Base-by-base conservation (phyloP, 169 alveolate species). In the Cryptosporidium andersoni region DNA sequence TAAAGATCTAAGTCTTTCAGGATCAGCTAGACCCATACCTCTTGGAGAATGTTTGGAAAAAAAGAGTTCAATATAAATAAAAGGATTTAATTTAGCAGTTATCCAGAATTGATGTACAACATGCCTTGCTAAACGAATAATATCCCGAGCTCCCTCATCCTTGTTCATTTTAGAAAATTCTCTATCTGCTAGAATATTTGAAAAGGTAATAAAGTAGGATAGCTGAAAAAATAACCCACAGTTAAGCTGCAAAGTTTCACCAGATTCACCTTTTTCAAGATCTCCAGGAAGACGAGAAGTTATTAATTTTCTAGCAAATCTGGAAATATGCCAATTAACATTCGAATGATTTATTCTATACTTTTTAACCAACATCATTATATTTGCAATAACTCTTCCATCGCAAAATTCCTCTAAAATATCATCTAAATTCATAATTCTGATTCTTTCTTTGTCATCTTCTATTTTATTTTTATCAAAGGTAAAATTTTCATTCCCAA, bases 11-110 rank as follows among this genome's bases (percentile, higher is more conserved):
- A 74, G 62, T 42, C 85, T 74, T 51, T 74, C 85, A 2, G 85
- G 85, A 53, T 74, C 85, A 9, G 85, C 85, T 11, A 74, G 36
- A 37, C 85, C 67, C 52, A 74, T 43, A 25, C 85, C 85, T 42
- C 85, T 74, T 34, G 85, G 64, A 42, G 85, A 74, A 58, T 74
- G 55, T 25, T 74, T 74, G 55, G 85, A 74, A 42, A 74, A 74
- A 8, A 74, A 36, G 7, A 74, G 66, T 43, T 74, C 85, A 16
- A 74, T 60, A 74, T 58, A 74, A 36, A 74, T 64, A 47, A 74
- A 74, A 42, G 40, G 39, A 37, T 74, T 74, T 3, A 74, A 40
- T 48, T 42, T 74, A 34, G 85, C 85, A 16, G 60, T 42, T 45
- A 58, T 64, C 85, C 85, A 74, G 48, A 74, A 74, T 74, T 40